A percentile compares a stretch with the other conserved stretches of the same genome.
Evolutionary conservation across 176 grass and related monocot genomes (phyloP).

Genomic region (Triticum urartu): DNA sequence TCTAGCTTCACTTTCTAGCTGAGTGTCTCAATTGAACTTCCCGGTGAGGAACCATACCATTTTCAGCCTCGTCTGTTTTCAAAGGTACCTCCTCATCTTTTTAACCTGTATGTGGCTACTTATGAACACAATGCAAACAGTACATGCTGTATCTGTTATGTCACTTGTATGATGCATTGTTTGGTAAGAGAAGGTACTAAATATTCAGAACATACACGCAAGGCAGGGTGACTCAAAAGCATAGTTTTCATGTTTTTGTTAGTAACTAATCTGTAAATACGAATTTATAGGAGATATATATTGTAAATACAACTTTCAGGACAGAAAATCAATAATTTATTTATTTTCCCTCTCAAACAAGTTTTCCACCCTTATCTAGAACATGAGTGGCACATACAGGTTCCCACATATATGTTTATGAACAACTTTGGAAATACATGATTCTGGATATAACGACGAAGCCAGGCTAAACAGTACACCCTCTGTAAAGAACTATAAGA

Average conservation of each 20-base stretch:
- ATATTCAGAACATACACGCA: not conserved
- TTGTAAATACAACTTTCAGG: not conserved
- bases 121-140: not conserved
- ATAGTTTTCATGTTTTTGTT: not conserved
- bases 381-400: not conserved
- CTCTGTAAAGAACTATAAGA: too few species aligned
- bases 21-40: conserved; percentile 63
- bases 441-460: not conserved
- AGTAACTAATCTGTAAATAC: not conserved
- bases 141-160: not conserved
- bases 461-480: not conserved
- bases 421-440: conserved; percentile 9
- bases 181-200: not conserved
- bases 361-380: not conserved
- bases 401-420: not conserved
- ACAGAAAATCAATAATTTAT: not conserved
- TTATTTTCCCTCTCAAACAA: not conserved
- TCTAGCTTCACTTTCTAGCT: conserved; percentile 46
- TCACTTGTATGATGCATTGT: not conserved
- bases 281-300: not conserved
- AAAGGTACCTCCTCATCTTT: conserved; percentile 40
- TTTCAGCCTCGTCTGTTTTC: conserved; percentile 74
- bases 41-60: conserved; percentile 67
- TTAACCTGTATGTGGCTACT: not conserved
- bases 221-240: not conserved